A percentile compares a stretch with the other conserved stretches of the same genome.
These are phyloP conservation scores for Agaricus subrufescens DNA, from an alignment of 768 basidiomycete genomes.

Conservation along the genomic window DNA sequence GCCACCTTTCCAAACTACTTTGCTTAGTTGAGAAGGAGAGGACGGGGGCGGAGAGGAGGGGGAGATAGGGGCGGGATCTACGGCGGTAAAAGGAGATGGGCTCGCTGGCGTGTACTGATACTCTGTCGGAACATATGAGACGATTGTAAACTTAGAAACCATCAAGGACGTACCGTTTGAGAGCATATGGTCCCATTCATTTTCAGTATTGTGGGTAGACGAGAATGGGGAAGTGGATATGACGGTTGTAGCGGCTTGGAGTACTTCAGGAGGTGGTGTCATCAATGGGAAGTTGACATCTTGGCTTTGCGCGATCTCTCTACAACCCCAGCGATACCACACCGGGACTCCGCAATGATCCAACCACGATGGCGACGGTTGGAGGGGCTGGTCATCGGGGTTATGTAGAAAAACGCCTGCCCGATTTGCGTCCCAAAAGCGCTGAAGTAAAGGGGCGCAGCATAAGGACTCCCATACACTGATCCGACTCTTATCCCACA, in stretches of 20 bases:
- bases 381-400: not conserved
- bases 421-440: not conserved
- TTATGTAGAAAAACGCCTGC: not conserved
- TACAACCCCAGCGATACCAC: not conserved
- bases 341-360: not conserved
- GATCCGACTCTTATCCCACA: no score
- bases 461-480: no score
- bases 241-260: not conserved
- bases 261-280: not conserved
- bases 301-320: not conserved
- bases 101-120: not conserved
- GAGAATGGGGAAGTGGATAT: not conserved
- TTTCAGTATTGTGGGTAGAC: no score
- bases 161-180: not conserved
- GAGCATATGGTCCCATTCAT: no score
- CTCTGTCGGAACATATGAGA: no score
- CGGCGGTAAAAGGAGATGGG: not conserved
- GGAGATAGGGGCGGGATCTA: not conserved
- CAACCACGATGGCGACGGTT: not conserved
- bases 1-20: not conserved
- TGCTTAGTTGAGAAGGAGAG: not conserved
- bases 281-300: not conserved
- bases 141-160: not conserved
- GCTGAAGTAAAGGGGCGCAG: not conserved
- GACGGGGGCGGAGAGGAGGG: not conserved